Evolutionary conservation across 2,329 filamentous ascomycete species (phyloP).

Genomic region (Trichocomaceae sp.): DNA sequence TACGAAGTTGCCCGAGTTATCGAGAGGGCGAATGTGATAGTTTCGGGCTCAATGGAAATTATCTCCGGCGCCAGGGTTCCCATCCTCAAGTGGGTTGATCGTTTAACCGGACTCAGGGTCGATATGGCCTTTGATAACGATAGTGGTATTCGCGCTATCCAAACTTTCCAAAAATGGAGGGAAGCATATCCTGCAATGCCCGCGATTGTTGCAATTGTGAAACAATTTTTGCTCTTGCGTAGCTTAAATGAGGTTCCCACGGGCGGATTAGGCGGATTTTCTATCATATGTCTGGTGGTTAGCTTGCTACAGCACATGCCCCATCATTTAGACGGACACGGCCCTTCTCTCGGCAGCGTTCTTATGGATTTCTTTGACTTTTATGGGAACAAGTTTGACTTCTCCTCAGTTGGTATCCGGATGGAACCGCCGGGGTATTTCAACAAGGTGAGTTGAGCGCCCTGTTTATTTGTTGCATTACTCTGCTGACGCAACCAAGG

Average conservation of each 20-base stretch:
- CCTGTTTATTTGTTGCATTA: neutral
- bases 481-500: neutral
- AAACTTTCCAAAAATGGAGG: constrained; percentile 78
- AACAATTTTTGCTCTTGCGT: constrained; percentile 86
- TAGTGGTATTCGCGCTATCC: constrained; percentile 70
- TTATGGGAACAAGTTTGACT: constrained; percentile 78
- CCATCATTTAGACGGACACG: constrained; percentile 57
- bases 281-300: constrained; percentile 86
- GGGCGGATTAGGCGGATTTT: constrained; percentile 89
- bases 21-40: constrained; percentile 46
- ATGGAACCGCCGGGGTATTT: constrained; percentile 69
- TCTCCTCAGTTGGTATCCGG: constrained; percentile 62
- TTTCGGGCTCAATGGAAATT: constrained; percentile 54
- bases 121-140: constrained; percentile 94
- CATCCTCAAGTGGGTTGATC: constrained; percentile 84
- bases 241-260: constrained; percentile 85
- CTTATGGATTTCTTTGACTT: constrained; percentile 83
- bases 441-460: constrained; percentile 56
- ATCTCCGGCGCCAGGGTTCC: constrained; percentile 77
- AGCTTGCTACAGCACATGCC: constrained; percentile 80
- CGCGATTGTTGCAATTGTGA: constrained; percentile 76
- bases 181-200: constrained; percentile 75
- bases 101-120: constrained; percentile 68
- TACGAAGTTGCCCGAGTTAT: constrained; percentile 49
- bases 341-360: constrained; percentile 69